These are phyloP conservation scores for Xanthoconium separans DNA, from an alignment of 1,284 basidiomycete genomes.

Conservation along the genomic window DNA sequence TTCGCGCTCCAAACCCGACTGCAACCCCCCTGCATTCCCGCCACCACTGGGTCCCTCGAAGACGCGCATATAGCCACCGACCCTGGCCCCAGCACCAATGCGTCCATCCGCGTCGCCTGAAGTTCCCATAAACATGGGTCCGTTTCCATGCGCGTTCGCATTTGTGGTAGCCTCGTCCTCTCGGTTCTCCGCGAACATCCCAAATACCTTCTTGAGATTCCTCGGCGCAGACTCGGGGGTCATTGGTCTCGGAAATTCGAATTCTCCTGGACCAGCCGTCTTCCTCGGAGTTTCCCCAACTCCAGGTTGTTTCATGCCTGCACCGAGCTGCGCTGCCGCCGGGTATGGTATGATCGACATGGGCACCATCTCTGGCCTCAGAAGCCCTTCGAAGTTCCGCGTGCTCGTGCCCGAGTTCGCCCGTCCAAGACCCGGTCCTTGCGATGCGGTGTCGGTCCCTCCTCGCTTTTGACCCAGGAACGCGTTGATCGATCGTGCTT, in stretches of 20 bases:
- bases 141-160: not conserved
- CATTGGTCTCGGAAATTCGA: conserved; percentile 11
- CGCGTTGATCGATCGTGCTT: conserved; percentile 22
- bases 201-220: conserved; percentile 10
- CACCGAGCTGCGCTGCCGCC: not conserved
- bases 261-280: not conserved
- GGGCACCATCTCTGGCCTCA: conserved; percentile 21
- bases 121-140: conserved; percentile 3
- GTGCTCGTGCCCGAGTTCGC: conserved; percentile 5
- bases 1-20: conserved; percentile 6
- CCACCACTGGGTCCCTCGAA: conserved; percentile 8
- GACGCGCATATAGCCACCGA: conserved; percentile 28
- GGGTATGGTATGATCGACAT: conserved; percentile 29
- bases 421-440: conserved; percentile 9
- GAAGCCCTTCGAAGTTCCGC: conserved; percentile 25
- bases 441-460: not conserved
- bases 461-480: conserved; percentile 21
- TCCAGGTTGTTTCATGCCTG: conserved; percentile 1
- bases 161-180: conserved; percentile 2
- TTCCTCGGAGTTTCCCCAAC: conserved; percentile 24
- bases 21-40: not conserved
- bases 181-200: conserved; percentile 1
- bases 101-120: conserved; percentile 4
- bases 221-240: conserved; percentile 22
- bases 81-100: not conserved